These are phyloP conservation scores for Trifolium subterraneum DNA, from an alignment of 306 rosid genomes.

Conservation along the genomic window DNA sequence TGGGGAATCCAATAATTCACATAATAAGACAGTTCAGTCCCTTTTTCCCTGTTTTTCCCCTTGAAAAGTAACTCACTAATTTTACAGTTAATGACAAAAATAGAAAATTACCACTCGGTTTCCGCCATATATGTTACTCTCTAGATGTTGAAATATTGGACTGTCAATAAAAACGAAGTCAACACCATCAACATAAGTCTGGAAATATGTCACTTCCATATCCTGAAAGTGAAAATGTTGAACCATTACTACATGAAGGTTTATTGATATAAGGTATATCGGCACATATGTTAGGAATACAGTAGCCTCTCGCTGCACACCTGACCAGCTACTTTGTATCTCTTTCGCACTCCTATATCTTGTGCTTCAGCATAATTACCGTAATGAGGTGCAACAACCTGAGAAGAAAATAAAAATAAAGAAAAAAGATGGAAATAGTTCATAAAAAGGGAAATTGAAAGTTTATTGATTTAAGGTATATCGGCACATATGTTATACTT, in stretches of 20 bases:
- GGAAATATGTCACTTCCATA: slow-evolving; percentile 77
- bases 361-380: slow-evolving; percentile 67
- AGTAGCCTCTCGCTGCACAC: slow-evolving; percentile 54
- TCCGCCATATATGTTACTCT: slow-evolving; percentile 73
- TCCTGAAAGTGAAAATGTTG: slow-evolving; percentile 60
- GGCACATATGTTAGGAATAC: slow-evolving; percentile 31
- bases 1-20: slow-evolving; percentile 24
- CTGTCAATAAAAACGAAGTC: slow-evolving; percentile 84
- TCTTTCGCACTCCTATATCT: slow-evolving; percentile 66
- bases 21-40: slow-evolving; percentile 11
- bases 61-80: neutral
- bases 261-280: too few relatives aligned
- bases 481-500: slow-evolving; percentile 9
- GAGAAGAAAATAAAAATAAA: slow-evolving; percentile 39
- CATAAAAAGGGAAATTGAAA: slow-evolving; percentile 7
- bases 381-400: slow-evolving; percentile 87
- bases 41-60: neutral
- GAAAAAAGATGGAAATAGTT: slow-evolving; percentile 10
- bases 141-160: slow-evolving; percentile 59
- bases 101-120: slow-evolving; percentile 68
- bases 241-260: slow-evolving; percentile 35
- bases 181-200: slow-evolving; percentile 81
- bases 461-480: slow-evolving; percentile 6
- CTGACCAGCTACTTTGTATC: slow-evolving; percentile 79
- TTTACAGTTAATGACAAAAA: neutral